Percentiles rank a stretch among this genome's conserved stretches.
phyloP scores from a whole-genome alignment of 805 yeast species.

The Candida odintsovae region DNA sequence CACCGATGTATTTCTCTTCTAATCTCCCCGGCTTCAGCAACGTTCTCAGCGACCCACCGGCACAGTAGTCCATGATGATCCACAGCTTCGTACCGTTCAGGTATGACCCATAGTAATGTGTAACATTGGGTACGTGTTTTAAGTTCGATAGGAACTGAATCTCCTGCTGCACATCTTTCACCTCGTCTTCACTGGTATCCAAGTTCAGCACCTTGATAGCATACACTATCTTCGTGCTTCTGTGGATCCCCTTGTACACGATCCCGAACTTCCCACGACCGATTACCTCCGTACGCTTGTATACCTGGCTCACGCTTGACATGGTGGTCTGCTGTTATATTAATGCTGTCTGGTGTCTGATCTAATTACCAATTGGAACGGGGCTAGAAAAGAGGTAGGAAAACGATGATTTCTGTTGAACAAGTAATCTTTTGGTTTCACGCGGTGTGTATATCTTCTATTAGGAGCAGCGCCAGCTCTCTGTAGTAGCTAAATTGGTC shows the following conservation, averaged over 20 bases:
- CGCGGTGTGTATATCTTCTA: background rate
- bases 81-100: conserved; percentile 10
- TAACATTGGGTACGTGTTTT: conserved; percentile 83
- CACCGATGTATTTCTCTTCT: conserved; percentile 78
- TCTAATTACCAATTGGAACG: background rate
- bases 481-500: background rate
- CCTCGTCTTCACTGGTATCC: conserved; percentile 92
- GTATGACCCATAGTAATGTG: conserved; percentile 71
- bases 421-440: background rate
- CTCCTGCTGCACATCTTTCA: conserved; percentile 90
- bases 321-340: conserved; percentile 1
- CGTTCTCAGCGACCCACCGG: conserved; percentile 82
- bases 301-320: conserved; percentile 33
- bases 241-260: conserved; percentile 80
- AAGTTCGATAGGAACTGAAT: conserved; percentile 79
- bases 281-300: conserved; percentile 80
- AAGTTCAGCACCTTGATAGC: conserved; percentile 91
- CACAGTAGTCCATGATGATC: conserved; percentile 87
- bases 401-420: background rate
- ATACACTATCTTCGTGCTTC: conserved; percentile 67
- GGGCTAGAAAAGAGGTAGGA: background rate
- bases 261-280: conserved; percentile 97
- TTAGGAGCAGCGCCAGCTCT: background rate
- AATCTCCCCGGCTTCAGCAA: conserved; percentile 79
- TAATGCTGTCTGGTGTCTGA: background rate